Conservation (phyloP, 1,139 yeast genomes). For the Tardiomyces depauwii region DNA sequence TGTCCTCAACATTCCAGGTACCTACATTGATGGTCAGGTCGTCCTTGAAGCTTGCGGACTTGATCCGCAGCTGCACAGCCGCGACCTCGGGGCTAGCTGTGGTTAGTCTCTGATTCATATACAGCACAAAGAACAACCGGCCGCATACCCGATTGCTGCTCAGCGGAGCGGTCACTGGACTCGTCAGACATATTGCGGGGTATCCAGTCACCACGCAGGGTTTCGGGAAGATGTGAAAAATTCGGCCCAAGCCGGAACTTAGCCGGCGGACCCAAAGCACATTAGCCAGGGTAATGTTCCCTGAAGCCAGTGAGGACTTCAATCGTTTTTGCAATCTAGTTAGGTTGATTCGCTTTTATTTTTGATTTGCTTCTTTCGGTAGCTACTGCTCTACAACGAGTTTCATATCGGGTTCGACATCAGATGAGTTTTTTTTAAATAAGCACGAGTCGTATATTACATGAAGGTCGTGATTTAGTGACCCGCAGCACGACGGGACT, state of each 20-base stretch:
- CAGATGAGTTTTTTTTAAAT: neutral
- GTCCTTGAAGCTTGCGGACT: neutral
- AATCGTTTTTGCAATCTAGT: no score
- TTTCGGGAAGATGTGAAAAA: neutral
- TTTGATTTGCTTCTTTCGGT: neutral
- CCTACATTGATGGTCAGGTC: neutral
- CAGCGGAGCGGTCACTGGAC: neutral
- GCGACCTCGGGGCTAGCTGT: neutral
- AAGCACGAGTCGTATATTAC: conserved; percentile 3
- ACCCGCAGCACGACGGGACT: conserved; percentile 51
- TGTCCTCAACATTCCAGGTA: neutral
- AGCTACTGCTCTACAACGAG: neutral
- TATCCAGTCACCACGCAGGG: neutral
- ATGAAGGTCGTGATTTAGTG: conserved; percentile 8
- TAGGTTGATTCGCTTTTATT: no score
- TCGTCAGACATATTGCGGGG: neutral
- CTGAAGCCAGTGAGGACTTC: neutral
- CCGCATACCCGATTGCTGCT: neutral
- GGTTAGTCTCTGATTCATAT: neutral
- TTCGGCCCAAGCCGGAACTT: neutral
- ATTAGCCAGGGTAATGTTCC: neutral
- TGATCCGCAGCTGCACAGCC: neutral
- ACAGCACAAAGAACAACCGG: neutral
- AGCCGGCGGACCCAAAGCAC: neutral
- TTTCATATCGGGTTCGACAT: neutral